Evolutionary conservation across 1,284 basidiomycete genomes (phyloP), one percentile per base, ranked within the genome.

Genomic region (Irpex rosettiformis): DNA sequence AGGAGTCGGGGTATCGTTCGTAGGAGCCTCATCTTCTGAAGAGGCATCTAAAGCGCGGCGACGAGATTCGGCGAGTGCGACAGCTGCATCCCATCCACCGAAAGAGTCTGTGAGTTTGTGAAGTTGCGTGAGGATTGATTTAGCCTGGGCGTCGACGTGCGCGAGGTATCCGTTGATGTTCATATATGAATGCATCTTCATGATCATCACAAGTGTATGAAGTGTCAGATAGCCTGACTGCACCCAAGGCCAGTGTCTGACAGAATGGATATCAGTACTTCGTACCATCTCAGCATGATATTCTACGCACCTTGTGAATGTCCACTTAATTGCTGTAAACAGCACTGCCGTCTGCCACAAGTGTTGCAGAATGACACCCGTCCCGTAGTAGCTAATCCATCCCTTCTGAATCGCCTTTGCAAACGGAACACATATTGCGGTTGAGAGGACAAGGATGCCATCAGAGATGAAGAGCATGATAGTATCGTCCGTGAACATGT

Each of bases 111-210:
- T 77, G 4, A 79, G 78, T 4, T 72, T 64, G 24, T 77, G 77
- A 16, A 93, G 78, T 28, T 77, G 67, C 3, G 67, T 61, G 8
- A 85, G 71, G 4, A 81, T 59, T 7, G 64, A 62, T 52, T 79
- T 68, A 2, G 84, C 78, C 54, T 83, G 79, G 11, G 73, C 66
- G 40, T 77, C 72, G 18, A 86, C 79, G 7, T 76, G 73, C 61
- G 91, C 84, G 52, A 98, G 85, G 69, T 91, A 86, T 4, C 96
- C 94, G 69, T 98, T 98, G 58, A 91, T 84, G 27, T 87, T 83
- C 74, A 94, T 85, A 74, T 98, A 99, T 16, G 94, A 97, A 75
- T 98, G 95, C 79, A 97, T 85, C 73, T 97, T 97, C 94, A 97
- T 97, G 66, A 96, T 84, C 88, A 96, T 90, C 63, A 87, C 88